Evolutionary conservation across 2,329 filamentous ascomycete species (phyloP).

Genomic region (Ophiostoma ips): DNA sequence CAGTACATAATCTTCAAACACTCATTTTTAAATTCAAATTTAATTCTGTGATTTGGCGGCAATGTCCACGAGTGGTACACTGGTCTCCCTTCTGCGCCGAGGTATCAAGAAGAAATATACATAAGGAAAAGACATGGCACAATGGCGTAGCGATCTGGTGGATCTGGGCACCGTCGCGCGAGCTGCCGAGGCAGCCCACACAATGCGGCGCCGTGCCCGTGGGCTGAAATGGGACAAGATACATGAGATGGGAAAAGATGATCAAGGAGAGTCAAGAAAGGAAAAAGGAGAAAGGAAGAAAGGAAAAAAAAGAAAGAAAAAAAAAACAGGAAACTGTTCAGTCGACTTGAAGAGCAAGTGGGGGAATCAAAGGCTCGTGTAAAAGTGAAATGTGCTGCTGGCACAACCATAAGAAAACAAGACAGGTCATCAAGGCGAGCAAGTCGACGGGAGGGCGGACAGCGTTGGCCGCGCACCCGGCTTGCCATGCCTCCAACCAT

Average conservation of each 20-base stretch:
- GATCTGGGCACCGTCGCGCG: not conserved
- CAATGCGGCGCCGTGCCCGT: too few relatives aligned
- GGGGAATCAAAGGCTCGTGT: conserved; percentile 13
- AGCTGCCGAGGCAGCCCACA: not conserved
- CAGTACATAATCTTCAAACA: not conserved
- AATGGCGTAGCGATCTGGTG: not conserved
- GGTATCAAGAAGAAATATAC: not conserved
- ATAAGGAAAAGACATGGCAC: not conserved
- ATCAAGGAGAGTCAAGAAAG: not conserved
- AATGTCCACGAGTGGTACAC: not conserved
- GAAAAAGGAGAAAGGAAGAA: not conserved
- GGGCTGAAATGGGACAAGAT: too few relatives aligned
- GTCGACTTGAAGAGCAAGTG: conserved; percentile 4
- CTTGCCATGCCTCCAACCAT: not conserved
- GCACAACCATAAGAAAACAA: conserved; percentile 1
- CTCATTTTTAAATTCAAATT: not conserved
- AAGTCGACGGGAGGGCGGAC: too few relatives aligned
- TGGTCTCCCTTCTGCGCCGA: not conserved
- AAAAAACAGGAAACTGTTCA: not conserved
- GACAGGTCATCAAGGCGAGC: not conserved
- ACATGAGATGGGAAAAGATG: not conserved
- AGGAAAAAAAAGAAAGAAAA: not conserved
- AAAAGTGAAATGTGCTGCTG: conserved; percentile 4
- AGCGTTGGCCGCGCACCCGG: not conserved
- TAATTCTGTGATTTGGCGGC: not conserved